Evolutionary conservation across 2,329 filamentous ascomycete species (phyloP).

Genomic region (Botrytis tulipae): DNA sequence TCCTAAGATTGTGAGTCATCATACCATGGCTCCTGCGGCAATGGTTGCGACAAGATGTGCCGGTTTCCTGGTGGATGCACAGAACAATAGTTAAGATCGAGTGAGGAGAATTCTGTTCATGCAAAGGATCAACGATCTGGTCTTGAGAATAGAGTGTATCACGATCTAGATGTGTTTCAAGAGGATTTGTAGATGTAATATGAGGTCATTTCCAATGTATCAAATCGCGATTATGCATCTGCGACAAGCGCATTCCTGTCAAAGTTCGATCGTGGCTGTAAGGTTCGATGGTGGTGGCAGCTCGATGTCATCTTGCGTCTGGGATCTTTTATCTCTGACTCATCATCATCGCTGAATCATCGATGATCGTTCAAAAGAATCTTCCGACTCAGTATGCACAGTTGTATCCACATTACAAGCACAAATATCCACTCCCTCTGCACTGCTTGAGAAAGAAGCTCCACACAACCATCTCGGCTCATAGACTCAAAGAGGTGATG

Average conservation of each 20-base stretch:
- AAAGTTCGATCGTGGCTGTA: not conserved
- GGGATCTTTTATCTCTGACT: not conserved
- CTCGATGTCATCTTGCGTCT: not conserved
- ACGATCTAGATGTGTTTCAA: not conserved
- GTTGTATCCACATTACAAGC: not conserved
- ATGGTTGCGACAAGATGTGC: slow-evolving; percentile 31
- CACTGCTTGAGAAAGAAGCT: too few relatives aligned
- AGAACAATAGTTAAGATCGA: not conserved
- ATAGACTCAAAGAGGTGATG: not conserved
- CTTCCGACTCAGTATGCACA: not conserved
- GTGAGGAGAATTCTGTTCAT: not conserved
- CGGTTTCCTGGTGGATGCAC: not conserved
- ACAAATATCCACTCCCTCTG: not conserved
- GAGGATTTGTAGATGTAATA: not conserved
- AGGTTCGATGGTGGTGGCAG: not conserved
- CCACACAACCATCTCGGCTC: not conserved
- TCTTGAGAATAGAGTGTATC: not conserved
- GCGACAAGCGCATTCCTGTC: not conserved
- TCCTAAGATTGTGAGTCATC: slow-evolving; percentile 29
- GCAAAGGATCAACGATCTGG: not conserved
- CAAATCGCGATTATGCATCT: not conserved
- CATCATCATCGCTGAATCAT: not conserved
- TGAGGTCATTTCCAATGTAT: not conserved
- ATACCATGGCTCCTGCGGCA: slow-evolving; percentile 30
- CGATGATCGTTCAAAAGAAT: not conserved